Evolutionary conservation across 192 early-diverging fungal genomes (phyloP), one percentile per base, ranked within the genome.

Genomic region (Radiomyces spectabilis): DNA sequence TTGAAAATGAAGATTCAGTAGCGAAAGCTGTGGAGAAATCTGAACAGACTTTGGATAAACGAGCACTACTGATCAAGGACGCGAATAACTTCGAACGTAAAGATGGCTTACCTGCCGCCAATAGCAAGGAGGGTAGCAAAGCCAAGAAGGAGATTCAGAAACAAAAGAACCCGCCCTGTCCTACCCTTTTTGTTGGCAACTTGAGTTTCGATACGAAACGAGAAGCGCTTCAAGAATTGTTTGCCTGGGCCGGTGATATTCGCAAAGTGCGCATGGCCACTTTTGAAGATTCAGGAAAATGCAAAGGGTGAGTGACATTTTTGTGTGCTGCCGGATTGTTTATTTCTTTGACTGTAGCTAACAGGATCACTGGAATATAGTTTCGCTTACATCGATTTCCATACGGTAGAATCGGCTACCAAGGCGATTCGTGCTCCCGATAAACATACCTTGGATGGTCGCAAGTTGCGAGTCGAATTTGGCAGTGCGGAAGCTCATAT

Each of bases 211-310:
- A 75, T 18, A 63, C 76, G 5, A 86, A 74, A 15, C 44, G 62
- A 10, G 66, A 71, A 10, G 63, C 68, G 16, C 50, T 88, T 18
- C 70, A 78, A 31, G 46, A 71, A n/a, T 41, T 74, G 5, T 88
- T 88, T 72, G 71, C 68, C 33, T 68, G 66, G 44, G 82, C 72
- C 43, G 86, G 84, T 29, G 67, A 78, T 54, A 78, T 88, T 26
- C 69, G 78, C 15, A 79, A 78, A n/a, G 80, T 88, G 12, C 69
- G 85, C 15, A 52, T 88, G 47, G 83, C 80, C 1, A 84, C 85
- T 1, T 88, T 88, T 48, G 78, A 88, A 54, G 86, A 88, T 53
- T 75, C 75, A 40, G 81, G 83, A 54, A 86, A 85, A 59, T 86
- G 83, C 75, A 86, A 85, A 69, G 86, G 86, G 77, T 79, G 33